Percentiles rank a stretch among this genome's conserved stretches.
These are phyloP conservation scores for Stephania cephalantha DNA, from an alignment of 164 flowering plant genomes.

Conservation along the genomic window DNA sequence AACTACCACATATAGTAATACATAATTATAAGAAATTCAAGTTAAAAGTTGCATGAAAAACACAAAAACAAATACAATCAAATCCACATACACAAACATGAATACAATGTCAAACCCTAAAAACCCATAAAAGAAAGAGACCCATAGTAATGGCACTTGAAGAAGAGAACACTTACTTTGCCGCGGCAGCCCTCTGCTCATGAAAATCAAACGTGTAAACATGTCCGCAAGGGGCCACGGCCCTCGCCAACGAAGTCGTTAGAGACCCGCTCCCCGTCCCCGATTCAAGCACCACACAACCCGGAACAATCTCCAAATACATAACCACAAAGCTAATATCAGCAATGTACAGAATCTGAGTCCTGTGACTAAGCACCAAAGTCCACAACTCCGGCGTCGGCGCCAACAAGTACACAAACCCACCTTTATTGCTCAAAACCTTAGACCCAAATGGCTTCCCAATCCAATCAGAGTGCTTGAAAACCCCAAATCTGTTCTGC, in stretches of 20 bases:
- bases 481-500: conserved; percentile 79
- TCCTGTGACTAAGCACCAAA: conserved; percentile 83
- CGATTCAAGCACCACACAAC: conserved; percentile 78
- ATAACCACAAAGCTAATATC: conserved; percentile 79
- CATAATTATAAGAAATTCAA: neutral
- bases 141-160: neutral
- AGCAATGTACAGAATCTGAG: conserved; percentile 88
- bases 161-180: conserved; percentile 39
- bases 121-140: neutral
- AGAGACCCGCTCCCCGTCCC: conserved; percentile 94
- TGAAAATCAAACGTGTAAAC: conserved; percentile 92
- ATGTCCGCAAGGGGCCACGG: conserved; percentile 83
- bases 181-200: conserved; percentile 77
- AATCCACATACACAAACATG: neutral
- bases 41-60: neutral
- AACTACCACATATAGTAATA: neutral
- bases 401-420: conserved; percentile 72
- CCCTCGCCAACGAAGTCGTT: conserved; percentile 76
- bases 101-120: neutral
- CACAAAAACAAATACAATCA: neutral
- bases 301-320: conserved; percentile 79
- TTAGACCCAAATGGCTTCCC: conserved; percentile 86
- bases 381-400: conserved; percentile 95
- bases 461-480: conserved; percentile 81
- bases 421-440: conserved; percentile 68